Evolutionary conservation across 352 stramenopile genomes (phyloP), one percentile per base, ranked within the genome.

Genomic region (Phytophthora nicotianae): DNA sequence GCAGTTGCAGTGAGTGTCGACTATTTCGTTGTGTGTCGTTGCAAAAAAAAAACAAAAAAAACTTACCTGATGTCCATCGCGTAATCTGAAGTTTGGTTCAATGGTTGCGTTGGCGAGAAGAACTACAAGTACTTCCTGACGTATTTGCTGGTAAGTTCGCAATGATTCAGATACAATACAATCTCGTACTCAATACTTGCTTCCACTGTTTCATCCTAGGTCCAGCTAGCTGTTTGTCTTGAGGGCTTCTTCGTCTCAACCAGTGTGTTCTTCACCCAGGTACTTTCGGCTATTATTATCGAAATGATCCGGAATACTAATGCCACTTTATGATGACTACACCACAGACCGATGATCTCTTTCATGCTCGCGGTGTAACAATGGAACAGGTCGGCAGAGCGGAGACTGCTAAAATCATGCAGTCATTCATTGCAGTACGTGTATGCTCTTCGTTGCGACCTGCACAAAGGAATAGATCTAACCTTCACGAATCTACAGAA

Each of bases 101-200:
- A 95, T 58, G 74, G 81, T 33, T 95, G 87, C 41, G 82, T 95
- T 14, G 87, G 87, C 16, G 86, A 81, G 41, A 81, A 85, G 32
- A 95, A 95, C 67, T 93, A 93, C 67, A 79, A 78, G 19, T 80
- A 76, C 46, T 95, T 95, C 66, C 57, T 95, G 4, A 35, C 77
- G 5, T 88, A 84, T 55, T 66, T 88, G 8, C 41, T 81, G 61
- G 79, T 85, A 65, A 13, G 55, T 45, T 47, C 13, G n/a, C 10
- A 4, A 38, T n/a, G 32, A 38, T 21, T 13, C 6, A 40, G 41
- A 16, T 9, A 4, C 37, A 27, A 5, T 4, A 20, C 20, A 14
- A 42, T 21, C 5, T 4, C 10, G 42, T 3, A 14, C n/a, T n/a
- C n/a, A n/a, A n/a, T n/a, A 50, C 37, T 23, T n/a, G 41, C 23